Percentiles rank a stretch among this genome's conserved stretches.
Evolutionary conservation across 2,329 filamentous ascomycete species (phyloP).

Genomic region (Diaporthe ilicicola): DNA sequence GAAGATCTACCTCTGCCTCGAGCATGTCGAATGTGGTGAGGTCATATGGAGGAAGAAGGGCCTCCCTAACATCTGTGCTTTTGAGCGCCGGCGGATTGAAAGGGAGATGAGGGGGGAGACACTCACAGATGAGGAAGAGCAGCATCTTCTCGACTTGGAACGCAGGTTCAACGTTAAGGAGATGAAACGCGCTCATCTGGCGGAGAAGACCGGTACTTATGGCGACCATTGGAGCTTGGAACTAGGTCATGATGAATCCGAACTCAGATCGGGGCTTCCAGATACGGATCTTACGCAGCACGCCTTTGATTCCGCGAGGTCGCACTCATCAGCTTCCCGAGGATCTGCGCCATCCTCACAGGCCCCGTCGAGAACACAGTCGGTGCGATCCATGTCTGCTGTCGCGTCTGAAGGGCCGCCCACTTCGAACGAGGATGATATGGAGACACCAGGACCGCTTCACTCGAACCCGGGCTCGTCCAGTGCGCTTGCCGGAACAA

Average conservation of each 20-base stretch:
- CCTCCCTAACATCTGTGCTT: slow-evolving; percentile 80
- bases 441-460: slow-evolving; percentile 61
- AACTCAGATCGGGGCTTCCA: slow-evolving; percentile 53
- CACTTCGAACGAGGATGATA: slow-evolving; percentile 57
- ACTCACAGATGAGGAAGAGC: slow-evolving; percentile 67
- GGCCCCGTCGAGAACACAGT: slow-evolving; percentile 57
- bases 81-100: slow-evolving; percentile 84
- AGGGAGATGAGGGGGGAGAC: slow-evolving; percentile 70
- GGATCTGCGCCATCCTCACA: slow-evolving; percentile 53
- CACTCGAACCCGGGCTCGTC: slow-evolving; percentile 61
- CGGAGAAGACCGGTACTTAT: slow-evolving; percentile 59
- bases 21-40: slow-evolving; percentile 93
- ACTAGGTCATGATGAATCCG: slow-evolving; percentile 63
- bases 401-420: slow-evolving; percentile 46
- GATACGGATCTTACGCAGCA: slow-evolving; percentile 52
- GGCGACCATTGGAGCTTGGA: slow-evolving; percentile 84
- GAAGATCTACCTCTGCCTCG: slow-evolving; percentile 98
- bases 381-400: slow-evolving; percentile 51
- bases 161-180: slow-evolving; percentile 67
- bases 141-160: slow-evolving; percentile 66
- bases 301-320: slow-evolving; percentile 43
- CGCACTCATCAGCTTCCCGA: slow-evolving; percentile 49
- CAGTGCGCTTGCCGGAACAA: slow-evolving; percentile 76
- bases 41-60: slow-evolving; percentile 94
- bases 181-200: slow-evolving; percentile 63